These are phyloP conservation scores for Malus domestica DNA, from an alignment of 306 rosid genomes.

Conservation along the genomic window DNA sequence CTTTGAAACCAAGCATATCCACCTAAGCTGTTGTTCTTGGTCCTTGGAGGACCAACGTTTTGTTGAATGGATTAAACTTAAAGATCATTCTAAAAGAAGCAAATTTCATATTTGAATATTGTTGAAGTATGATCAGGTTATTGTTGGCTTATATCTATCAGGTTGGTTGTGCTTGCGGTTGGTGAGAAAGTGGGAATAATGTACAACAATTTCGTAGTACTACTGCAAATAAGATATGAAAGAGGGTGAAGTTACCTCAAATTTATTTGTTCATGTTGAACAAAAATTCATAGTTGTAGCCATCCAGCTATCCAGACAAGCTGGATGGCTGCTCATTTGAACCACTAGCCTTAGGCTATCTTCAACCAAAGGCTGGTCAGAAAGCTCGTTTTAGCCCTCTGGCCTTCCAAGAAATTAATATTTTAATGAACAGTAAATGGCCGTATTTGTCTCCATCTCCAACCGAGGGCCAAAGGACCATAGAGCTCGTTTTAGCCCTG, in stretches of 20 bases:
- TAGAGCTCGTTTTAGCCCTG: no score
- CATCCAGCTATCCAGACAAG: not conserved
- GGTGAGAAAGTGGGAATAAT: constrained; percentile 16
- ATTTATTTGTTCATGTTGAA: not conserved
- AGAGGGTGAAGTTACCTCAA: not conserved
- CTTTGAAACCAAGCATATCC: constrained; percentile 36
- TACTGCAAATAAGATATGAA: not conserved
- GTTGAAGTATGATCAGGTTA: not conserved
- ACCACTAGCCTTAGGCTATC: not conserved
- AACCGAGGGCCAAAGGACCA: no score
- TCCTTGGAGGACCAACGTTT: constrained; percentile 11
- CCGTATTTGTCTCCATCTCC: no score
- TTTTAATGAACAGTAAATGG: no score
- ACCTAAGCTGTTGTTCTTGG: constrained; percentile 13
- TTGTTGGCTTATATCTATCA: constrained; percentile 38
- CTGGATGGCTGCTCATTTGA: not conserved
- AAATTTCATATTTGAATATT: not conserved
- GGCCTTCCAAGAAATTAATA: no score
- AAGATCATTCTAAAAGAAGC: constrained; percentile 5
- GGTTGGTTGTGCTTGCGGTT: constrained; percentile 20
- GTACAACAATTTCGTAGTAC: constrained; percentile 25
- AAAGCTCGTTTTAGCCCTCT: no score
- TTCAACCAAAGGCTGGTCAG: no score
- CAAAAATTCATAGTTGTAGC: not conserved
- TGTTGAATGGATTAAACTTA: not conserved